Evolutionary conservation across 371 early-diverging fungal species (phyloP).

Genomic region (Mucor irregularis): DNA sequence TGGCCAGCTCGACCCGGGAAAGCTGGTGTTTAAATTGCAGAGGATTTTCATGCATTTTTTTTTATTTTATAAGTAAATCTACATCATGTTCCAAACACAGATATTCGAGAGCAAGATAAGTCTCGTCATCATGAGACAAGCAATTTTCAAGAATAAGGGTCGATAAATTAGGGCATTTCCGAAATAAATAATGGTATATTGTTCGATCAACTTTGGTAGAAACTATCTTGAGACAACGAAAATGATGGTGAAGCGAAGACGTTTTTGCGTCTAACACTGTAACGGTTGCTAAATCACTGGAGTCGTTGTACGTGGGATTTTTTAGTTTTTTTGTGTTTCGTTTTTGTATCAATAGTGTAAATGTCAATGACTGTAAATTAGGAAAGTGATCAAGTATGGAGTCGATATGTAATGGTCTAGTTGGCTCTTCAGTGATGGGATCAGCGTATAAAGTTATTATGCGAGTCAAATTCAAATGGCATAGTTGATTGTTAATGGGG

Average conservation of each 20-base stretch:
- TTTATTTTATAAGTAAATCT: neutral
- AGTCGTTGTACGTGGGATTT: no score
- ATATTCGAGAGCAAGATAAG: neutral
- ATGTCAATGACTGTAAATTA: neutral
- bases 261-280: no score
- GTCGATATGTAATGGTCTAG: neutral
- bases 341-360: neutral
- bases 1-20: no score
- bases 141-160: neutral
- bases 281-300: neutral
- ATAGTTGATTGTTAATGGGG: neutral
- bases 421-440: no score
- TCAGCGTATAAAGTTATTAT: neutral
- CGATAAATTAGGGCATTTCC: neutral
- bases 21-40: no score
- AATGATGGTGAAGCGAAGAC: neutral
- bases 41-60: neutral
- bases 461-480: neutral
- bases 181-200: slow-evolving; percentile 3
- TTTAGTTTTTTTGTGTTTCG: neutral
- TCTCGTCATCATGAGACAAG: neutral
- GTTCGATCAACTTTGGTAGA: neutral
- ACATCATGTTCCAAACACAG: slow-evolving; percentile 1
- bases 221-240: neutral
- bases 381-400: neutral